These are phyloP conservation scores for Wickerhamiella sorbophila DNA, from an alignment of 805 yeast genomes.

Conservation along the genomic window DNA sequence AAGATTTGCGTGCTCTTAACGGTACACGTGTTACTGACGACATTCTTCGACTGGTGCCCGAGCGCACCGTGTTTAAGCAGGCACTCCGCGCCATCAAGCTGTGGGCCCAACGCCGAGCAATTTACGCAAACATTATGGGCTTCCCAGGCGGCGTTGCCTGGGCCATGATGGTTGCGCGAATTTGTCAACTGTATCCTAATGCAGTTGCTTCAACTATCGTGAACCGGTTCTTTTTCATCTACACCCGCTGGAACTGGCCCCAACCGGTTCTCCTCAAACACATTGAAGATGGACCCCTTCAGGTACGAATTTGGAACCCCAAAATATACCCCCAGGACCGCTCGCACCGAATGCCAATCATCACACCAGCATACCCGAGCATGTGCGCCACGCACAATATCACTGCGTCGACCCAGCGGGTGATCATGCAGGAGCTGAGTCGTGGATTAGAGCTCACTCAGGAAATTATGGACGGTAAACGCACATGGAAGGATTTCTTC, in stretches of 20 bases:
- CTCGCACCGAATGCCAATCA: slow-evolving; percentile 90
- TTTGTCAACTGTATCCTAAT: slow-evolving; percentile 92
- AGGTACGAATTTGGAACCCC: slow-evolving; percentile 96
- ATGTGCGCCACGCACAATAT: slow-evolving; percentile 99
- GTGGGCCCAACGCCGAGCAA: slow-evolving; percentile 94
- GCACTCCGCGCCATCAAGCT: slow-evolving; percentile 84
- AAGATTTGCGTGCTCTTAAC: slow-evolving; percentile 75
- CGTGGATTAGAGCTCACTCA: slow-evolving; percentile 63
- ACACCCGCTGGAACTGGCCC: slow-evolving; percentile 94
- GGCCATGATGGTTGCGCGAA: slow-evolving; percentile 98
- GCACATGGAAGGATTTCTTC: slow-evolving; percentile 63
- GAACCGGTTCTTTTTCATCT: slow-evolving; percentile 75
- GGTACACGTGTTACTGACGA: slow-evolving; percentile 98
- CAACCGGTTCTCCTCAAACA: slow-evolving; percentile 88
- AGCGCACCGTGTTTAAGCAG: slow-evolving; percentile 80
- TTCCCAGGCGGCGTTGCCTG: slow-evolving; percentile 99
- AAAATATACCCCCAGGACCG: slow-evolving; percentile 77
- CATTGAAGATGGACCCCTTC: slow-evolving; percentile 94
- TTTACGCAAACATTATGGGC: slow-evolving; percentile 89
- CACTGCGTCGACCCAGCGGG: slow-evolving; percentile 70
- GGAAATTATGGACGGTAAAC: slow-evolving; percentile 48
- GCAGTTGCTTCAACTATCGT: slow-evolving; percentile 87
- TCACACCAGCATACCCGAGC: slow-evolving; percentile 95
- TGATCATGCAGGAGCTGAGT: slow-evolving; percentile 63
- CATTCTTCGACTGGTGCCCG: slow-evolving; percentile 77